A percentile compares a stretch with the other conserved stretches of the same genome.
phyloP scores from a whole-genome alignment of 2,329 filamentous ascomycete genomes.

The Cercospora sp. region DNA sequence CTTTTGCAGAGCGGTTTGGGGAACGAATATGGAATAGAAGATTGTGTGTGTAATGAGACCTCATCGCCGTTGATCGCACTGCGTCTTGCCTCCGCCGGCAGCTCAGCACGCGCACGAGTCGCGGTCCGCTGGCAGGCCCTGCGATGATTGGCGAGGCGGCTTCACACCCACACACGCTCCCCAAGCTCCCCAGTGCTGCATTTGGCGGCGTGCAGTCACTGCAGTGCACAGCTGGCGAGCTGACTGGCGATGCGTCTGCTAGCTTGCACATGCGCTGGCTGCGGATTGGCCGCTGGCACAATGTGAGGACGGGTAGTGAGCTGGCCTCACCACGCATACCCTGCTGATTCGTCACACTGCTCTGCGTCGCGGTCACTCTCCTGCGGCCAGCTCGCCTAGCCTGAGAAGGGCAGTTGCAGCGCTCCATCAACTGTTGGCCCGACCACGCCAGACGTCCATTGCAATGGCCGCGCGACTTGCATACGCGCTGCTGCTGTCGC shows the following conservation, averaged over 20 bases:
- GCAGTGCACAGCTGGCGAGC: not conserved
- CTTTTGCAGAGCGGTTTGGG: no score
- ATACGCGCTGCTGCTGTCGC: not conserved
- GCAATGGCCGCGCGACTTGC: not conserved
- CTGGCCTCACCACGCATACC: not conserved
- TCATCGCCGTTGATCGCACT: not conserved
- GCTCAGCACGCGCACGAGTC: conserved; percentile 5
- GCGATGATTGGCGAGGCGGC: not conserved
- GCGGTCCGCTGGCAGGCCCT: not conserved
- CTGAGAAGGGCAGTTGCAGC: conserved; percentile 4
- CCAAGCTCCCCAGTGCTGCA: conserved; percentile 1
- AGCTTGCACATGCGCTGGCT: not conserved
- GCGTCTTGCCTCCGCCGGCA: not conserved
- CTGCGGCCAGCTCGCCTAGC: conserved; percentile 1
- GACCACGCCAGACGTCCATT: not conserved
- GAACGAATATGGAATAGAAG: no score
- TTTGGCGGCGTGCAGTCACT: not conserved
- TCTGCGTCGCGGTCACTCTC: conserved; percentile 2
- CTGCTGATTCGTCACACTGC: conserved; percentile 4
- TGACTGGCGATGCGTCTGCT: not conserved
- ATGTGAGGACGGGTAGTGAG: conserved; percentile 9
- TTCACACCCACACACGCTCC: not conserved
- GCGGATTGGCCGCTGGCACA: not conserved
- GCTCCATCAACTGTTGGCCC: not conserved
- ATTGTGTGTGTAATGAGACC: not conserved